Evolutionary conservation across 768 basidiomycete genomes (phyloP).

Genomic region (Mrakia gelida): DNA sequence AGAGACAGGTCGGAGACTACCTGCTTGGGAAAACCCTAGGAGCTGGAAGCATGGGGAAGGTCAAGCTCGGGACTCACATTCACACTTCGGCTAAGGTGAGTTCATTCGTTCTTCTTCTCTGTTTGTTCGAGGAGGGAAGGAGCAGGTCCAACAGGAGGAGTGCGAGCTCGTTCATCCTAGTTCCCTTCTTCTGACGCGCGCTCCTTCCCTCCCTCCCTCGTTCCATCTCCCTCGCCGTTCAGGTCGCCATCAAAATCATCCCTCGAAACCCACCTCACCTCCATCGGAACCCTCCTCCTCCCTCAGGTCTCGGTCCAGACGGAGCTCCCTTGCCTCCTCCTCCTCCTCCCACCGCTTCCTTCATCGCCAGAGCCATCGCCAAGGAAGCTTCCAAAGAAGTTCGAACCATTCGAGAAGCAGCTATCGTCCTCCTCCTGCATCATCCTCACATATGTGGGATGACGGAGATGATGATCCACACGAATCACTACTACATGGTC

Average conservation of each 20-base stretch:
- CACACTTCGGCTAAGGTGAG: constrained; percentile 85
- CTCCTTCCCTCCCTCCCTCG: constrained; percentile 15
- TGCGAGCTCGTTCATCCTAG: too few species aligned
- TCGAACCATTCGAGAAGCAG: constrained; percentile 90
- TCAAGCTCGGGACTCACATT: constrained; percentile 89
- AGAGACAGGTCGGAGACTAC: constrained; percentile 77
- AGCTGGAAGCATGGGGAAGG: constrained; percentile 98
- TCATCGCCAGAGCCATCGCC: constrained; percentile 63
- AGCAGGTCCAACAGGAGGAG: too few species aligned
- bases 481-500: constrained; percentile 99
- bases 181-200: constrained; percentile 10
- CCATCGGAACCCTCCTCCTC: constrained; percentile 52
- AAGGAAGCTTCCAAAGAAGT: constrained; percentile 95
- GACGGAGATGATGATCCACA: constrained; percentile 97
- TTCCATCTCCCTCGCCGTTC: not conserved
- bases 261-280: constrained; percentile 60
- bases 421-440: constrained; percentile 88
- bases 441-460: constrained; percentile 99
- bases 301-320: constrained; percentile 36
- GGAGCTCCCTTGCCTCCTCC: constrained; percentile 36
- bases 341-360: constrained; percentile 51
- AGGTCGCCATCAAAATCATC: constrained; percentile 99
- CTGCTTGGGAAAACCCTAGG: constrained; percentile 94
- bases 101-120: constrained; percentile 24
- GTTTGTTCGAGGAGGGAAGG: not conserved